Percentiles rank a stretch among this genome's conserved stretches.
Evolutionary conservation across 1,139 yeast genomes (phyloP).

Genomic region (Candida tropicalis): DNA sequence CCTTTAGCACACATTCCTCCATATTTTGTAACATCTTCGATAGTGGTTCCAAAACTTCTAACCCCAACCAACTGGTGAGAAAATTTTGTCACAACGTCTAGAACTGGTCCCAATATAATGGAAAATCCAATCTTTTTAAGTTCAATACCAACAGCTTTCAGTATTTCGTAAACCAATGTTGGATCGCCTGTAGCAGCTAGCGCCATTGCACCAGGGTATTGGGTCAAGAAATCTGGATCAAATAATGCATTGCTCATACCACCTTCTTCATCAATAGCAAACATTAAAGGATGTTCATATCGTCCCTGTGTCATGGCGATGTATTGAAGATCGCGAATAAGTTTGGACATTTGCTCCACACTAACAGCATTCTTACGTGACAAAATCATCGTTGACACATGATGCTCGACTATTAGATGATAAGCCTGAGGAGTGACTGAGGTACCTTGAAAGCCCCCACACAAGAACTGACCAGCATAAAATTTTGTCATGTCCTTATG

Average conservation of each 20-base stretch:
- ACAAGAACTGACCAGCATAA: slow-evolving; percentile 55
- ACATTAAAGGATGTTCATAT: slow-evolving; percentile 59
- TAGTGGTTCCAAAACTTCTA: slow-evolving; percentile 62
- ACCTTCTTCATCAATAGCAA: slow-evolving; percentile 84
- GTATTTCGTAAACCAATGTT: slow-evolving; percentile 53
- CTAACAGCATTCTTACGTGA: slow-evolving; percentile 55
- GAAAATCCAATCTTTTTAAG: slow-evolving; percentile 57
- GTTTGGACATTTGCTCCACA: slow-evolving; percentile 52
- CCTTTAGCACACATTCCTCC: slow-evolving; percentile 61
- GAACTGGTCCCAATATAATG: slow-evolving; percentile 64
- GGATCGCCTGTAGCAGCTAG: slow-evolving; percentile 58
- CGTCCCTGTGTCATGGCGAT: slow-evolving; percentile 55
- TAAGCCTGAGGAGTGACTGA: slow-evolving; percentile 59
- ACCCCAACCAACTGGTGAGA: slow-evolving; percentile 64
- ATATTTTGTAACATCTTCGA: slow-evolving; percentile 58
- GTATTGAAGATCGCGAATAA: slow-evolving; percentile 57
- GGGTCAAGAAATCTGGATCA: slow-evolving; percentile 55
- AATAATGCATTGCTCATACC: slow-evolving; percentile 68
- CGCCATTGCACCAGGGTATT: slow-evolving; percentile 70
- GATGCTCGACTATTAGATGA: slow-evolving; percentile 55
- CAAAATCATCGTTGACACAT: slow-evolving; percentile 60
- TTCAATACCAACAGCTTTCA: slow-evolving; percentile 59
- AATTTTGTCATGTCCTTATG: slow-evolving; percentile 6
- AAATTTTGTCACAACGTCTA: slow-evolving; percentile 62
- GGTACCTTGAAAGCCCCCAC: slow-evolving; percentile 66